Evolutionary conservation across 805 yeast genomes (phyloP), one percentile per base, ranked within the genome.

Genomic region (Yamadazyma tumulicola): DNA sequence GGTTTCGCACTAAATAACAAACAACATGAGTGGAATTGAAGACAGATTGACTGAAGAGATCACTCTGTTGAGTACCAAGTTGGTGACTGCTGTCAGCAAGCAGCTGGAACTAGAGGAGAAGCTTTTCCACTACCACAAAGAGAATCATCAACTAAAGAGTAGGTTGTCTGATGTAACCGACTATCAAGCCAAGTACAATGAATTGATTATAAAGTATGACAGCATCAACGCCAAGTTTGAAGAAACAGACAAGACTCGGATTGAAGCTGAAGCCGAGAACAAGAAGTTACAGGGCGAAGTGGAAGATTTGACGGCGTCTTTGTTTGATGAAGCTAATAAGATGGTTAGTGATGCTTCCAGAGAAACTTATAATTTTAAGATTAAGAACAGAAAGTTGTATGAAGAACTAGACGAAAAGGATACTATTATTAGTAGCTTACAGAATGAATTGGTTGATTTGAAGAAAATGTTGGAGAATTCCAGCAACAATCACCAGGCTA

Each of bases 281-380:
- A 65, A 72, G 29, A 69, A 72, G 38, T 59, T 86, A 32, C 75
- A 81, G 42, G 75, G 70, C 20, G 96, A 86, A 52, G 83, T 86
- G 23, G 93, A 85, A 51, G 95, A 85, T 25, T 59, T 86, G 30
- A 76, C 88, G 1, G 85, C 81, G 1, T 77, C 88, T 1, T 60
- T 86, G 20, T 86, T 86, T 52, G 82, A 77, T 42, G 93, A 87
- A 52, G 96, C 96, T 10, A 86, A 86, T 52, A 71, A 73, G 32
- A 85, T 85, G 85, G 96, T 86, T 5, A 77, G 82, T 31, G 76
- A 79, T 42, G 95, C 95, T 0, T 75, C 85, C 40, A 69, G 77
- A 34, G 83, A 81, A 37, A 74, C 80, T 4, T 71, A 79, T 50
- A 77, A 75, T 21, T 67, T 67, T 41, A 77, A 79, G 46, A 57